phyloP scores from a whole-genome alignment of 106 monocot species.

The Chionographis japonica region DNA sequence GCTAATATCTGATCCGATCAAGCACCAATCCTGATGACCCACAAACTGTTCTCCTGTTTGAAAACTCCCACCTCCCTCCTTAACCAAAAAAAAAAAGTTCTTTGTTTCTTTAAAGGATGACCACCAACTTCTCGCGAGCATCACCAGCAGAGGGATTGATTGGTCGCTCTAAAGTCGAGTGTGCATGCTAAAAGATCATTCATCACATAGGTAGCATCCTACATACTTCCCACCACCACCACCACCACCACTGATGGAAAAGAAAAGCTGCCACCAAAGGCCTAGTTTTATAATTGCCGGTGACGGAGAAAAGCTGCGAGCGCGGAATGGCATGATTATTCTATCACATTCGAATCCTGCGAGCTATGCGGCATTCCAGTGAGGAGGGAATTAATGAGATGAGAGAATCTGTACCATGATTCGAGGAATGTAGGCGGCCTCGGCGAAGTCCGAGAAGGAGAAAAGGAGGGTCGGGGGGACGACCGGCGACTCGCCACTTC shows the following conservation, averaged over 20 bases:
- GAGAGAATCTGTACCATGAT: too few species aligned
- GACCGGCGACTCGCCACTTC: background rate
- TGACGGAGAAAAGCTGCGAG: constrained; percentile 46
- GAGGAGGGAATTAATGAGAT: background rate
- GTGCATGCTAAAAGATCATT: background rate
- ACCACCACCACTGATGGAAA: background rate
- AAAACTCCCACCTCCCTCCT: too few species aligned
- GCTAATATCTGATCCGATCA: background rate
- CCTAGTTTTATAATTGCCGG: constrained; percentile 7
- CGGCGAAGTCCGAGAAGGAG: constrained; percentile 4
- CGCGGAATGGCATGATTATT: constrained; percentile 21
- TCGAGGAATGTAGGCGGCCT: background rate
- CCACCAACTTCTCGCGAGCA: background rate
- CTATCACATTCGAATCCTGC: constrained; percentile 8
- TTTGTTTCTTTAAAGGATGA: too few species aligned
- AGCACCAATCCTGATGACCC: background rate
- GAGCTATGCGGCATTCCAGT: too few species aligned
- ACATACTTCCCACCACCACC: constrained; percentile 36
- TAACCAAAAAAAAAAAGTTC: too few species aligned
- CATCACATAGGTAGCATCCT: constrained; percentile 14
- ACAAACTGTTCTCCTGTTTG: background rate
- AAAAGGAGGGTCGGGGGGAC: constrained; percentile 8
- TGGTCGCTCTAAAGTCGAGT: constrained; percentile 1
- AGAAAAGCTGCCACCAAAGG: constrained; percentile 38
- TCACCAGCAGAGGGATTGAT: background rate